Base-by-base conservation (phyloP, 129 eudicot genomes). In the Ambrosia trifida region DNA sequence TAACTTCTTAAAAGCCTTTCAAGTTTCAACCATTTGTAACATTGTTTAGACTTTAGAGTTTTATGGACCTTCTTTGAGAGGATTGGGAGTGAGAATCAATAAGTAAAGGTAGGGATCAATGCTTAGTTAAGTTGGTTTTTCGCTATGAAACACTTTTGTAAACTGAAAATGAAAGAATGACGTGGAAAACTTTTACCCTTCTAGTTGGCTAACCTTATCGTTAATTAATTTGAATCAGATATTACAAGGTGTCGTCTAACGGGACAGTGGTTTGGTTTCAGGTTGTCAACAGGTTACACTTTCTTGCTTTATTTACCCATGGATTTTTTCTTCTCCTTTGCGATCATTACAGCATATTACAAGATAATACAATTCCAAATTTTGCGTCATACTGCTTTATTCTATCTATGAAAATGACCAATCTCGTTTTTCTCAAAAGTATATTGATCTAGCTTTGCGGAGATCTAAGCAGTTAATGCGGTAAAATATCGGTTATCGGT, bases 231-330 rank as follows among this genome's bases (percentile, higher is more conserved):
- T 84, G 81, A 71, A 76, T 81, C 85, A 93, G 98, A 84, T 93
- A 77, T 74, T 93, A 93, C 83, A 89, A 89, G 82, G 96, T 89
- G 72, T 91, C 82, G 31, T 84, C 83, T 73, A 93, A 93, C 59
- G 92, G 65, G 81, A 93, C 91, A 4, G 82, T 89, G 84, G 81
- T 93, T 62, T 89, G 96, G 98, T 93, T 93, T 93, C 98, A 93
- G 96, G 98, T 93, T 93, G 89, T 95, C 91, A 83, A 76, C 90
- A 87, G 96, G 92, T 89, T 71, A 82, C 85, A 66, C 76, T 76
- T 64, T 79, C 17, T 53, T 80, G 60, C 76, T 76, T 66, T 32
- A 51, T 83, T 68, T 74, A 40, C 63, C 54, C 28, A 16, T 40
- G 10, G 9, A 40, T 7, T 66, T 32, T 19, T n/a, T 70, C 60